Evolutionary conservation across 208 protist genomes (phyloP), one percentile per base, ranked within the genome.

Genomic region (Leishmania tarentolae): DNA sequence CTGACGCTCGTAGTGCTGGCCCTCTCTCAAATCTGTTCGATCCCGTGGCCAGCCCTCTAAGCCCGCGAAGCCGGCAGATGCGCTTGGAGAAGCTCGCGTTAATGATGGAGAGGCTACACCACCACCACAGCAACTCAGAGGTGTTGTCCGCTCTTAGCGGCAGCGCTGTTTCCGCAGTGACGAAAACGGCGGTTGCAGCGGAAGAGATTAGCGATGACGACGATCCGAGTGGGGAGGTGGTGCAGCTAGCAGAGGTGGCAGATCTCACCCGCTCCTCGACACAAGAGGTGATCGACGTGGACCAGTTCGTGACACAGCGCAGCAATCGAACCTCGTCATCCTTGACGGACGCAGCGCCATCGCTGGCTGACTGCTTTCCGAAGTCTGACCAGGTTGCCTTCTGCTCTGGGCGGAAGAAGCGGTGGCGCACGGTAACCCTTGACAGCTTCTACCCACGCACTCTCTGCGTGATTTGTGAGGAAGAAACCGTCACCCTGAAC

Each of bases 401-500:
- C 31, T 40, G 66, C 31, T 11, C 31, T 35, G 52, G 28, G 31
- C n/a, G 37, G 2, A 28, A 73, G 46, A 70, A 81, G 75, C 78
- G 47, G 61, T 35, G 72, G 47, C 72, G 72, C 72, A 56, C 72
- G 1, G 72, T 28, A 6, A 93, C 90, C 31, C 76, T 93, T 3
- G 90, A 93, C 78, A 81, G 66, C 3, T 91, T 86, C 70, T 93
- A 87, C 71, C 84, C 86, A 0, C 80, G 82, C 50, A 83, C 80
- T 1, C 69, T 82, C 24, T 93, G 90, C 66, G 82, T 88, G 1
- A 82, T 88, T 28, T 93, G 90, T 59, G 83, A 86, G 50, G 72
- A 65, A 17, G 75, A 81, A 59, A 57, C 53, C 28, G 85, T 91
- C 19, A 83, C 79, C 44, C 69, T 85, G 13, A 81, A 85, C 35